Evolutionary conservation across 2,329 filamentous ascomycete species (phyloP), one percentile per base, ranked within the genome.

Genomic region (Ophiocordyceps camponoti-floridani): DNA sequence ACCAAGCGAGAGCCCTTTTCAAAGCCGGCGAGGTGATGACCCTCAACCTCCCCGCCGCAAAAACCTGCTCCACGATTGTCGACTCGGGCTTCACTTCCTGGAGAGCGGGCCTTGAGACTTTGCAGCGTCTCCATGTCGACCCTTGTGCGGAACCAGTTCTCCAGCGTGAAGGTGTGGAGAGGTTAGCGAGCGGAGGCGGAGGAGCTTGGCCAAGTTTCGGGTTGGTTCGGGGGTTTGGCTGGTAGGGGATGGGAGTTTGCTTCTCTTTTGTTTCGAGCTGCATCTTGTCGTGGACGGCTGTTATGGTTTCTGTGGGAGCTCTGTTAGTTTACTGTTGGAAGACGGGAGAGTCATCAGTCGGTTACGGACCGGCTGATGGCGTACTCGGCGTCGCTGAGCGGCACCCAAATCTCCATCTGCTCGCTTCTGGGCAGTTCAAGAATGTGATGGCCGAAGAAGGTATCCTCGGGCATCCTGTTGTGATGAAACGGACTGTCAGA

Each of bases 141-240:
- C 0, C 11, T 5, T 5, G 42, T 9, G 40, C 48, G 48, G 10
- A 60, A 44, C n/a, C 56, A 43, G 1, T n/a, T 48, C 13, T 62
- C 59, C 0, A 62, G 46, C 11, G 50, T 52, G 42, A 59, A 58
- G 0, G 51, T 37, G 19, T 62, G 60, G n/a, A n/a, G n/a, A 0
- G 59, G 62, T 0, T 5, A 23, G 5, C 3, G 23, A 23, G 23
- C 23, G 23, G 23, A 23, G 23, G 23, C 23, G 23, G 5, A 23
- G 52, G 44, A 0, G 49, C 45, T 35, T 59, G 56, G 0, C 54
- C 47, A 0, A 53, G n/a, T 11, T 11, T 18, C 35, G 8, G 2
- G 13, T 12, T 16, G 14, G 14, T 7, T 33, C 30, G 8, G 7
- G 10, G 33, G 33, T 4, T n/a, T 5, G 13, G 12, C 3, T 13